A percentile compares a stretch with the other conserved stretches of the same genome.
phyloP scores from a whole-genome alignment of 495 filamentous ascomycete genomes.

The Hyaloscypha hepaticicola region DNA sequence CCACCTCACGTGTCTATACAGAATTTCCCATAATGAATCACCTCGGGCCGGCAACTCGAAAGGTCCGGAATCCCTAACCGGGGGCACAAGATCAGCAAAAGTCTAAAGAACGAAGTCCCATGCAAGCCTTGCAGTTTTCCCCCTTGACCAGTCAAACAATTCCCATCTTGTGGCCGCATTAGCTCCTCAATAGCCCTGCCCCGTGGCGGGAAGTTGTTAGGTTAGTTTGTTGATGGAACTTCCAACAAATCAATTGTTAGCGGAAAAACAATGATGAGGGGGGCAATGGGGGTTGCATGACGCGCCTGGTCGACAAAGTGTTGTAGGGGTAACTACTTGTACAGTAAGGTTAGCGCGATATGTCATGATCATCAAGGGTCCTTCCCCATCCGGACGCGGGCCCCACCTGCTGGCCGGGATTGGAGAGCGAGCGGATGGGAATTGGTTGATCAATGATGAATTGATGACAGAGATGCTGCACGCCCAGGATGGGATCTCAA shows the following conservation, averaged over 20 bases:
- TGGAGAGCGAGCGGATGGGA: not conserved
- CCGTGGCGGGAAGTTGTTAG: not conserved
- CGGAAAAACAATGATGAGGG: no score
- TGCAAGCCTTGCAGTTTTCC: not conserved
- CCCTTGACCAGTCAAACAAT: not conserved
- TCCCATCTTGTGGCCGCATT: not conserved
- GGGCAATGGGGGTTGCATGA: no score
- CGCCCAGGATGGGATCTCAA: not conserved
- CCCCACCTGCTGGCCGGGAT: not conserved
- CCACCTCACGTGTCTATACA: not conserved
- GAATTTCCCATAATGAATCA: not conserved
- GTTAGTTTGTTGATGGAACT: not conserved
- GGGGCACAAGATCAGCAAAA: not conserved
- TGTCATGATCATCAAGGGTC: not conserved
- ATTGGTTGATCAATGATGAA: slow-evolving; percentile 1
- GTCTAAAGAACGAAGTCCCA: not conserved
- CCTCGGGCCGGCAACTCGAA: not conserved
- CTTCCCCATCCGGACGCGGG: not conserved
- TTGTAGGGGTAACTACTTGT: no score
- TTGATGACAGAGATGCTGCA: not conserved
- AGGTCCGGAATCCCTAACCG: no score
- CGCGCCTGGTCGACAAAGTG: no score
- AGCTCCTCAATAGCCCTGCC: not conserved
- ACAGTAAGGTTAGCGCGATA: no score
- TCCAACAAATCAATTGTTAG: no score